Base-by-base conservation (phyloP, 148 eudicot species). In the Cornus florida region DNA sequence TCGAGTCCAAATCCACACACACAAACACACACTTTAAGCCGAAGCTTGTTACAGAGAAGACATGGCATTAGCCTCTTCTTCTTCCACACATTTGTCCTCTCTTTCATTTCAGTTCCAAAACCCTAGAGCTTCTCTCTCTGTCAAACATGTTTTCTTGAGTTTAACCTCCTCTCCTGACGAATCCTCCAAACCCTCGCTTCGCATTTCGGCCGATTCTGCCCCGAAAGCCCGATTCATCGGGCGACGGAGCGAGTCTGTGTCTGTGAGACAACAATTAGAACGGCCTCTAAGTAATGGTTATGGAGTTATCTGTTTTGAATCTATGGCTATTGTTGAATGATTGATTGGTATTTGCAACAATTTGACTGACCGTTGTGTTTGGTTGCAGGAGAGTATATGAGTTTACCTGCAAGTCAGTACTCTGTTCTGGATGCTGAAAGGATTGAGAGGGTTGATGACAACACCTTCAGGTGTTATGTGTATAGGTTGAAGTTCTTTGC, bases 341-440 rank as follows among this genome's bases (percentile, higher is more conserved):
- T 62, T 6, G 19, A 20, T 20, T 62, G 22, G 23, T 20, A 62
- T 1, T 20, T 83, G 48, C 7, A 38, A 71, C 28, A 19, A 67
- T 48, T 79, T 78, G 48, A 67, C 14, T 69, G 14, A n/a, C 4
- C 57, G 19, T 22, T 41, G 33, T 32, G 13, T 66, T 23, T 74
- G 23, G 16, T 56, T 78, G 86, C 75, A 93, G 97, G 69, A 85
- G 95, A 93, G 87, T 93, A 94, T 75, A 92, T 94, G 98, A 91
- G 93, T 75, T 79, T 94, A 89, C 98, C 98, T 31, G 95, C 97
- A 24, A 94, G 98, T 81, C 98, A 94, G 69, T 94, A 94, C 90
- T 94, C 98, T 33, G 98, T 94, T 59, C 67, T 94, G 82, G 98
- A 94, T 82, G 98, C 98, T 2, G 92, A 94, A 84, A 89, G 98